Conservation (phyloP, 495 filamentous ascomycete species). For the Geopyxis carbonaria region DNA sequence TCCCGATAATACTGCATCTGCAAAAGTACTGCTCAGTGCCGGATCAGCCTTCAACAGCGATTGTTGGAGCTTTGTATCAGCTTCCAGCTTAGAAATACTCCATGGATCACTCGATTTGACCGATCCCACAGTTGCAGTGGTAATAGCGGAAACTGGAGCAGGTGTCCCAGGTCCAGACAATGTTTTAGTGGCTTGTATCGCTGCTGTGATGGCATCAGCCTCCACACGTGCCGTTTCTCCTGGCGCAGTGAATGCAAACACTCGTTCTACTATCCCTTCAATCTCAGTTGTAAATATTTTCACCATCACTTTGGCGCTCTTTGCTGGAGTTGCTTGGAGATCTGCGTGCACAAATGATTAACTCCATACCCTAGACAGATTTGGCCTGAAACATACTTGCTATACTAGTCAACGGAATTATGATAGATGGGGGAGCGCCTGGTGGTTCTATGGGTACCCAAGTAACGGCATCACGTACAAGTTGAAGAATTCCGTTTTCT, state of each 20-base stretch:
- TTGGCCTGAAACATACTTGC: conserved; percentile 40
- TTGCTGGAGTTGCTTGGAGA: conserved; percentile 80
- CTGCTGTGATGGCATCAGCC: conserved; percentile 60
- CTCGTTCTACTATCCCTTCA: too few species aligned
- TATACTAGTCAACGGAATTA: conserved; percentile 55
- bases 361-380: background rate
- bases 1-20: conserved; percentile 60
- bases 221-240: conserved; percentile 62
- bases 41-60: conserved; percentile 64
- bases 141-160: conserved; percentile 28
- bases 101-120: conserved; percentile 30
- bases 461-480: conserved; percentile 55
- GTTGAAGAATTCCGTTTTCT: conserved; percentile 70
- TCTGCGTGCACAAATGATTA: conserved; percentile 36
- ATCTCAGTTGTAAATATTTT: conserved; percentile 61
- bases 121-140: conserved; percentile 33
- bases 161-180: conserved; percentile 25
- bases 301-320: conserved; percentile 69
- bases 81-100: conserved; percentile 50
- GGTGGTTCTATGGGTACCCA: conserved; percentile 55
- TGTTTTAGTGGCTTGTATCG: conserved; percentile 52
- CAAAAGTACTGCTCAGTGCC: conserved; percentile 57
- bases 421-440: conserved; percentile 40
- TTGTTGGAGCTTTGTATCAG: conserved; percentile 62
- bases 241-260: conserved; percentile 72